Evolutionary conservation across 495 filamentous ascomycete genomes (phyloP).

Genomic region (Tuber indicum): DNA sequence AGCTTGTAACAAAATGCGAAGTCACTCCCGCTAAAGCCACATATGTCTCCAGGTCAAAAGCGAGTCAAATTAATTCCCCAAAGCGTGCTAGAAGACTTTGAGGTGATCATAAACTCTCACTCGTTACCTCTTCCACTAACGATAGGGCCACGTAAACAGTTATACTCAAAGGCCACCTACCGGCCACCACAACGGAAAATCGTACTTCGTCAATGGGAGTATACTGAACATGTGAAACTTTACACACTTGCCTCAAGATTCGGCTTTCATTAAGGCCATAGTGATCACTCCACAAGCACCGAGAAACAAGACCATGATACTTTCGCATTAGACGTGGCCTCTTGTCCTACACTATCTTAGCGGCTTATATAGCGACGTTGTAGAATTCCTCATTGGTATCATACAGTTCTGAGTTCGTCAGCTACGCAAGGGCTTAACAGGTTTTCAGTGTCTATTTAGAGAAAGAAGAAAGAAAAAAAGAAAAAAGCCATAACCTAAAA

Average conservation of each 20-base stretch:
- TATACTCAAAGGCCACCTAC: background rate
- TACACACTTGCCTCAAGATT: background rate
- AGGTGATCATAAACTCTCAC: background rate
- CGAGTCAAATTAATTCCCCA: too few species aligned
- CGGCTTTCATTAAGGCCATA: background rate
- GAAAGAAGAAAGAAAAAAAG: too few species aligned
- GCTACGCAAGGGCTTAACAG: background rate
- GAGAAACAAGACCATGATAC: background rate
- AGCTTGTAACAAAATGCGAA: too few species aligned
- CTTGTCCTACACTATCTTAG: background rate
- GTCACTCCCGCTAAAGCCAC: too few species aligned
- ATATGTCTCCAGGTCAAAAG: too few species aligned
- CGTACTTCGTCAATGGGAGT: background rate
- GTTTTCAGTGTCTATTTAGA: too few species aligned
- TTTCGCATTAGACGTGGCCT: background rate
- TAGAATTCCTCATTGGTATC: background rate
- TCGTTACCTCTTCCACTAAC: background rate
- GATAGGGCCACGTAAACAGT: background rate
- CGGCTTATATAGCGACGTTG: background rate
- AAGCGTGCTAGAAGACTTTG: background rate
- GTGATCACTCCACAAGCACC: background rate
- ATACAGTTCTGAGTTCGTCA: background rate
- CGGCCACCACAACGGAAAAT: background rate
- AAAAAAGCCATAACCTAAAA: background rate
- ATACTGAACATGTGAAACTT: background rate